Conservation (phyloP, 371 early-diverging fungal genomes). For the Mortierella sp. region DNA sequence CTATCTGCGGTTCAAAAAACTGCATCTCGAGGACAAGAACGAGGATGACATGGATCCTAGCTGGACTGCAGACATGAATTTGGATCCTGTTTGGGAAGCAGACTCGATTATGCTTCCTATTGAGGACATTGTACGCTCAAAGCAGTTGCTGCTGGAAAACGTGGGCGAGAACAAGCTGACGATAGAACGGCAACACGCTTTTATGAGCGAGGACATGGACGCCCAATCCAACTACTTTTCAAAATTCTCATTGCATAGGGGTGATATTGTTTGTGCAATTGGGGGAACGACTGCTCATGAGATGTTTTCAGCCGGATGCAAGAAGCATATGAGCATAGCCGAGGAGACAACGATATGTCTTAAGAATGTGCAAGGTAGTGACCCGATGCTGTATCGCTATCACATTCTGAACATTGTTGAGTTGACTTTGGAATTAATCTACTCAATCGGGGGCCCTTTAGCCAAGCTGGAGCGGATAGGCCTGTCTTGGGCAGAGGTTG, state of each 20-base stretch:
- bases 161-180: not conserved
- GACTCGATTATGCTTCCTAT: conserved; percentile 30
- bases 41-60: conserved; percentile 46
- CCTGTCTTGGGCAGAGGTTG: conserved; percentile 62
- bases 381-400: too few relatives aligned
- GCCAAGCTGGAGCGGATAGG: conserved; percentile 31
- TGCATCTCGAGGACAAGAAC: conserved; percentile 69
- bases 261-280: conserved; percentile 44
- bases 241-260: conserved; percentile 16
- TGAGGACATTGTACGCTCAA: conserved; percentile 23
- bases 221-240: not conserved
- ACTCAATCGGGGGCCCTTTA: not conserved
- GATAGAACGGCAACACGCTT: not conserved
- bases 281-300: conserved; percentile 56
- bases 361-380: conserved; percentile 51
- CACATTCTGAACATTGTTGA: too few relatives aligned
- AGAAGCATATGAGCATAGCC: conserved; percentile 36
- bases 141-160: not conserved
- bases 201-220: not conserved
- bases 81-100: conserved; percentile 41
- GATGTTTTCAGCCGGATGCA: not conserved
- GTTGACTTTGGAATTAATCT: not conserved
- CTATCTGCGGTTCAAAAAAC: conserved; percentile 74
- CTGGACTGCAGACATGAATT: conserved; percentile 42
- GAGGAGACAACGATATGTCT: conserved; percentile 60